Evolutionary conservation across 345 rosid genomes (phyloP).

Genomic region (Boechera divaricarpa): DNA sequence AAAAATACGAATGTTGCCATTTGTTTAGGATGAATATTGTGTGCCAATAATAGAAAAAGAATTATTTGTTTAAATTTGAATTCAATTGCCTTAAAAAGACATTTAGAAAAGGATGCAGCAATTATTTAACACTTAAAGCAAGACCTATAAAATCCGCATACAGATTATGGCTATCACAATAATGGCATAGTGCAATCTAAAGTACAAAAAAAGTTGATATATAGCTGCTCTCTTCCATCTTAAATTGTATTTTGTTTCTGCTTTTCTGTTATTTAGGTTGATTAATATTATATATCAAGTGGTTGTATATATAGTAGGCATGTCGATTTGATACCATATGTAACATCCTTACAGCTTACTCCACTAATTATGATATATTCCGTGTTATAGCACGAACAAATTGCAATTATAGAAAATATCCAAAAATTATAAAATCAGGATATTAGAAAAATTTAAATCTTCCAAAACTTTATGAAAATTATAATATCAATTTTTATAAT

Average conservation of each 20-base stretch:
- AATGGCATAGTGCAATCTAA: constrained; percentile 43
- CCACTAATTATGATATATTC: too few species aligned
- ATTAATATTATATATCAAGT: constrained; percentile 1
- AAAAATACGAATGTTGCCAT: neutral
- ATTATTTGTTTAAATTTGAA: neutral
- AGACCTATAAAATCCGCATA: constrained; percentile 32
- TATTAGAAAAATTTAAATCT: too few species aligned
- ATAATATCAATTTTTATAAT: too few species aligned
- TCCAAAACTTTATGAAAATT: too few species aligned
- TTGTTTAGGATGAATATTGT: neutral
- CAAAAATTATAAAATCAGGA: too few species aligned
- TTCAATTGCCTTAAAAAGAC: neutral
- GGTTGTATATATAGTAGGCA: neutral
- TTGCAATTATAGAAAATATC: too few species aligned
- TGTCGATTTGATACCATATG: neutral
- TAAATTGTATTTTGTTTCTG: constrained; percentile 26
- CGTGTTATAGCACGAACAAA: too few species aligned
- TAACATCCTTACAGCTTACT: neutral
- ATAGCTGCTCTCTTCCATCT: constrained; percentile 26
- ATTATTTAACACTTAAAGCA: constrained; percentile 30
- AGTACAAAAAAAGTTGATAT: constrained; percentile 26
- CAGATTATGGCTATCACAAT: constrained; percentile 24
- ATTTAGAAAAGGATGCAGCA: constrained; percentile 12
- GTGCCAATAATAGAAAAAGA: neutral
- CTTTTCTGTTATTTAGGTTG: constrained; percentile 21